phyloP scores from a whole-genome alignment of 768 basidiomycete genomes.

The Suillus hirtellus region DNA sequence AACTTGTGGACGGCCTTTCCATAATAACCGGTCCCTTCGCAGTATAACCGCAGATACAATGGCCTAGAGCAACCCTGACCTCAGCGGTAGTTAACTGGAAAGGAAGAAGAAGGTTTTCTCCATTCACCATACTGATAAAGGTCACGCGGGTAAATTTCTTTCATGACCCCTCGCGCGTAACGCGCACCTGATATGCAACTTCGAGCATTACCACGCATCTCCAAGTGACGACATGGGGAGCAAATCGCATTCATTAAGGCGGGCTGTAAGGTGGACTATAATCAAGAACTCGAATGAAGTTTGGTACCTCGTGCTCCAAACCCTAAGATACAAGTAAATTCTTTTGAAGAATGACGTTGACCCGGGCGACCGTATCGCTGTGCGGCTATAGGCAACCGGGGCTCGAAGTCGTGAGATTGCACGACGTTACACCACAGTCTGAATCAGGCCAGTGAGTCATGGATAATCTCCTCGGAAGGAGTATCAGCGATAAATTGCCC shows the following conservation, averaged over 20 bases:
- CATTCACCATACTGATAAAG: background rate
- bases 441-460: background rate
- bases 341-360: background rate
- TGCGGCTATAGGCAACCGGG: background rate
- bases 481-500: background rate
- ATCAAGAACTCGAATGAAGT: background rate
- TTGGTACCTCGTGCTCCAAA: background rate
- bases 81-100: too few species aligned
- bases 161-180: background rate
- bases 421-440: background rate
- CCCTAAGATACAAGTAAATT: background rate
- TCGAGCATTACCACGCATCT: background rate
- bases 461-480: constrained; percentile 1
- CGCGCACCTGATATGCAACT: background rate
- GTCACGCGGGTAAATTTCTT: background rate
- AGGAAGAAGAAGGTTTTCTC: too few species aligned
- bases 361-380: background rate
- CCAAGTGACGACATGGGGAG: background rate
- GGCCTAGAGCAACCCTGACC: background rate
- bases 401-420: background rate
- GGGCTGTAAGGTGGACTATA: background rate
- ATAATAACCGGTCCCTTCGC: background rate
- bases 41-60: background rate
- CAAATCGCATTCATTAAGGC: background rate
- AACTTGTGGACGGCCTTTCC: background rate